Percentiles rank a stretch among this genome's conserved stretches.
These are phyloP conservation scores for Chrysanthemum seticuspe DNA, from an alignment of 129 eudicot genomes.

Conservation along the genomic window DNA sequence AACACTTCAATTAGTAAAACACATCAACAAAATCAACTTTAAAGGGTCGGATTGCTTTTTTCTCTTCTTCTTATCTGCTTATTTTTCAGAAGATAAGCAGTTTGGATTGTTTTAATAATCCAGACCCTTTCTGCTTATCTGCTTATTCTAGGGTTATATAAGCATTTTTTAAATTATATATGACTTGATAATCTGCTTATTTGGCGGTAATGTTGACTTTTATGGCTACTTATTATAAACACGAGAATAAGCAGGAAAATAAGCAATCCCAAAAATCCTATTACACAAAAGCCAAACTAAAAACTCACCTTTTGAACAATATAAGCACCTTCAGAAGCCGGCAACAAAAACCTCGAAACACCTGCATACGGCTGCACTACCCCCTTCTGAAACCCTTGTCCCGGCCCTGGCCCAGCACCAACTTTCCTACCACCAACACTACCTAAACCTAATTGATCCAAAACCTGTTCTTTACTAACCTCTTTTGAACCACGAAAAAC, in stretches of 20 bases:
- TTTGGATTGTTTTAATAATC: no score
- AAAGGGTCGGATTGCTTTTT: neutral
- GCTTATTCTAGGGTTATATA: no score
- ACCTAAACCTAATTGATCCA: constrained; percentile 79
- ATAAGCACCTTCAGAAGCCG: constrained; percentile 91
- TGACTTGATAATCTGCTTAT: no score
- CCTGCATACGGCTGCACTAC: constrained; percentile 39
- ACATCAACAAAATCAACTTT: constrained; percentile 3
- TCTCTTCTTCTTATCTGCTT: no score
- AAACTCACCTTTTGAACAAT: constrained; percentile 60
- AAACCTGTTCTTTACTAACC: constrained; percentile 77
- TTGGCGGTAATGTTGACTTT: no score
- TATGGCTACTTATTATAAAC: no score
- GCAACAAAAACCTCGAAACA: constrained; percentile 71
- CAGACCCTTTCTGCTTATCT: no score
- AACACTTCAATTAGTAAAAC: constrained; percentile 12
- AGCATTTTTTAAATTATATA: no score
- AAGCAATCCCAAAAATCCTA: no score
- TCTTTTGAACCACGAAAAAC: constrained; percentile 87
- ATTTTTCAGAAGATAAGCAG: no score
- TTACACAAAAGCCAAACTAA: neutral
- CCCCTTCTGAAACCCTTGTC: constrained; percentile 52
- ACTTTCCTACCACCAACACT: constrained; percentile 42
- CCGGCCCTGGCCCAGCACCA: constrained; percentile 45
- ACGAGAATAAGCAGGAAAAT: no score